These are phyloP conservation scores for Russula earlei DNA, from an alignment of 768 basidiomycete species.

Conservation along the genomic window DNA sequence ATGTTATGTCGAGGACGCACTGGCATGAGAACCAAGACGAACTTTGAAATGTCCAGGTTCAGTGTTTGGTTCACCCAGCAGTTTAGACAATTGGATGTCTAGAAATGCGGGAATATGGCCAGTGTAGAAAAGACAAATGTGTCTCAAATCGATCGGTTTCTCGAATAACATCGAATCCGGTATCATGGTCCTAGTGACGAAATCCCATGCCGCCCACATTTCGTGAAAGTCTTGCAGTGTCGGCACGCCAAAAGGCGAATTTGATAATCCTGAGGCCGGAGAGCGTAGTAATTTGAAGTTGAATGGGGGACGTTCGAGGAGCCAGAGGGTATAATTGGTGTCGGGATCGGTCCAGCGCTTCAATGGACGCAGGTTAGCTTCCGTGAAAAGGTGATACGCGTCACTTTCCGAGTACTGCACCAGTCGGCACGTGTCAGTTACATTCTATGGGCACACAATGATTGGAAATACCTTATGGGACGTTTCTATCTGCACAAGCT, in stretches of 20 bases:
- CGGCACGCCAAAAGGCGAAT: conserved; percentile 58
- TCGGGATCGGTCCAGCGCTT: conserved; percentile 76
- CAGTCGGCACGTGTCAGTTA: neutral
- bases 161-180: conserved; percentile 74
- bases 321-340: conserved; percentile 74
- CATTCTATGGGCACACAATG: too few relatives aligned
- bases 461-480: conserved; percentile 64
- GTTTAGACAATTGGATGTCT: conserved; percentile 77
- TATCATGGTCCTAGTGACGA: conserved; percentile 77
- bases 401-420: conserved; percentile 72
- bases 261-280: conserved; percentile 25
- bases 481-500: conserved; percentile 77
- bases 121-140: conserved; percentile 94
- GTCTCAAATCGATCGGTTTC: conserved; percentile 89
- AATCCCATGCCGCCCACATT: conserved; percentile 88
- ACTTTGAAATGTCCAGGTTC: conserved; percentile 79
- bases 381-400: conserved; percentile 56
- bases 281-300: conserved; percentile 54
- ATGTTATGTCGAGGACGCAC: too few relatives aligned
- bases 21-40: conserved; percentile 9
- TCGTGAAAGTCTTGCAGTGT: conserved; percentile 67
- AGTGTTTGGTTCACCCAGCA: conserved; percentile 70
- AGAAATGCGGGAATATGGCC: conserved; percentile 92
- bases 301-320: conserved; percentile 82
- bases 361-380: conserved; percentile 72